phyloP scores from a whole-genome alignment of 257 asterid genomes.

The Craterostigma plantagineum region DNA sequence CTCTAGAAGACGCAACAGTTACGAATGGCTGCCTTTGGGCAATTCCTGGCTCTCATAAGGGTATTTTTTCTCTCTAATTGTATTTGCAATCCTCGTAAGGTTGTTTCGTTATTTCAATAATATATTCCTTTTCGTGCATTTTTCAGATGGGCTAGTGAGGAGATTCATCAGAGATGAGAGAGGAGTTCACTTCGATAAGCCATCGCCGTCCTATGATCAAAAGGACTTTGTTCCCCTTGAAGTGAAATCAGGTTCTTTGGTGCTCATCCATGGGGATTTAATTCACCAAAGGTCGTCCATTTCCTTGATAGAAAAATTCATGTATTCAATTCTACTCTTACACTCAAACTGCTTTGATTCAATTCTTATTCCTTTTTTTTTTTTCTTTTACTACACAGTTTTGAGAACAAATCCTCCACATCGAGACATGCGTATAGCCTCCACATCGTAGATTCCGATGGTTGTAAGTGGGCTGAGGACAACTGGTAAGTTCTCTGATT shows the following conservation, averaged over 20 bases:
- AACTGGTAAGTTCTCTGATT: conserved; percentile 93
- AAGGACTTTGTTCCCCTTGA: conserved; percentile 33
- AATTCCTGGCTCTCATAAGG: conserved; percentile 74
- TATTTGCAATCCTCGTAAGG: conserved; percentile 1
- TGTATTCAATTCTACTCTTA: neutral
- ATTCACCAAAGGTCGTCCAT: conserved; percentile 62
- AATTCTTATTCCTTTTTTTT: neutral
- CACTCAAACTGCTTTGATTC: neutral
- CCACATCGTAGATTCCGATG: conserved; percentile 77
- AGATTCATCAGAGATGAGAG: conserved; percentile 7
- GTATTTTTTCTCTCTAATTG: conserved; percentile 15
- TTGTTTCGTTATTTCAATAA: neutral
- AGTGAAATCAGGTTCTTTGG: conserved; percentile 70
- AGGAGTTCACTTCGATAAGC: conserved; percentile 8
- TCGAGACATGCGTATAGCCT: conserved; percentile 87
- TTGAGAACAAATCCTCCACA: conserved; percentile 61
- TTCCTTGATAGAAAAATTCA: neutral
- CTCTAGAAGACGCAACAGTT: conserved; percentile 67
- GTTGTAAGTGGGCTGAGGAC: conserved; percentile 77
- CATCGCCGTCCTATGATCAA: conserved; percentile 3
- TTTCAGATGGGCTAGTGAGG: conserved; percentile 8
- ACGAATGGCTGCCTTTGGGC: conserved; percentile 92
- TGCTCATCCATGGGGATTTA: conserved; percentile 73
- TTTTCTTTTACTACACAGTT: no score
- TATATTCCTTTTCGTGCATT: neutral